Evolutionary conservation across 768 basidiomycete genomes (phyloP).

Genomic region (Coprinopsis marcescibilis): DNA sequence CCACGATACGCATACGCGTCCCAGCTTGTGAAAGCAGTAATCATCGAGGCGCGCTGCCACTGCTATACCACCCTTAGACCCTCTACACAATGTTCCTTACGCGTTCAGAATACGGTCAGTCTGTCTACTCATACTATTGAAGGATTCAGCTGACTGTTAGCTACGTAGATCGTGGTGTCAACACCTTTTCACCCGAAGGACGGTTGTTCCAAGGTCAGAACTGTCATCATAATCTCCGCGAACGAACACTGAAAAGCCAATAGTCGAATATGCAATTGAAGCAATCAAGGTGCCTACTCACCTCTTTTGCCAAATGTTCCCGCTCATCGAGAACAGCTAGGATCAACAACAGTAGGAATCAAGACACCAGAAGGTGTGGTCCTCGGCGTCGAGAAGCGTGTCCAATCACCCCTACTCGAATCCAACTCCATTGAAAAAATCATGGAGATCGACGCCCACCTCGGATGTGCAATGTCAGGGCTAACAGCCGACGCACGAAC

Average conservation of each 20-base stretch:
- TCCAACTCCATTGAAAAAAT: slow-evolving; percentile 97
- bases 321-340: slow-evolving; percentile 55
- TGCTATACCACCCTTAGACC: slow-evolving; percentile 19
- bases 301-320: neutral
- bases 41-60: slow-evolving; percentile 2
- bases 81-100: slow-evolving; percentile 74
- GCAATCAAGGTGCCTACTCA: slow-evolving; percentile 76
- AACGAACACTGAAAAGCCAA: slow-evolving; percentile 15
- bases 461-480: slow-evolving; percentile 97
- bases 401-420: slow-evolving; percentile 93
- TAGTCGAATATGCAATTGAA: slow-evolving; percentile 99
- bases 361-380: slow-evolving; percentile 86
- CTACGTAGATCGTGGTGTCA: slow-evolving; percentile 79
- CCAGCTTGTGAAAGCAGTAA: slow-evolving; percentile 22
- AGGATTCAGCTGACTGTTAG: neutral
- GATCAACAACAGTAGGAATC: slow-evolving; percentile 96
- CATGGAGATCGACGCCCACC: slow-evolving; percentile 97
- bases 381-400: slow-evolving; percentile 96
- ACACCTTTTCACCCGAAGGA: slow-evolving; percentile 98
- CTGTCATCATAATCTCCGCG: slow-evolving; percentile 3
- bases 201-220: slow-evolving; percentile 91
- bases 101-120: slow-evolving; percentile 88
- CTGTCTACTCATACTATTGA: neutral
- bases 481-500: slow-evolving; percentile 97
- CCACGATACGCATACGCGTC: slow-evolving; percentile 47